Percentiles rank a stretch among this genome's conserved stretches.
Conservation (phyloP, 2,329 filamentous ascomycete genomes). For the Stagonosporopsis chrysanthemi region DNA sequence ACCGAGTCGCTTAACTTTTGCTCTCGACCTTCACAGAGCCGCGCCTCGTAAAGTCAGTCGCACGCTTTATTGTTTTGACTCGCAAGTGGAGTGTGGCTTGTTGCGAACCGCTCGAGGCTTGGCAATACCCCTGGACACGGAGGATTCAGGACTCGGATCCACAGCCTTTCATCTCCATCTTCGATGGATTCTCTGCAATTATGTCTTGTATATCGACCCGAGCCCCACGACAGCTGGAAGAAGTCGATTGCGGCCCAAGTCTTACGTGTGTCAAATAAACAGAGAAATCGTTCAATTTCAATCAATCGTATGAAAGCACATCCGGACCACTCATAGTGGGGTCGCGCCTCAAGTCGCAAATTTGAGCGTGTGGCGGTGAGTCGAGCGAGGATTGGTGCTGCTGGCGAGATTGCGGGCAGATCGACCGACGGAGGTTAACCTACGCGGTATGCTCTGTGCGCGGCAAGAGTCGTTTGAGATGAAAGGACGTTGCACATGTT, state of each 20-base stretch:
- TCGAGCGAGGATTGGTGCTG: slow-evolving; percentile 26
- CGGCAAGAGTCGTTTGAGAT: slow-evolving; percentile 30
- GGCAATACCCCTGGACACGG: slow-evolving; percentile 13
- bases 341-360: slow-evolving; percentile 21
- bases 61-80: slow-evolving; percentile 19
- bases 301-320: slow-evolving; percentile 23
- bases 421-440: slow-evolving; percentile 26
- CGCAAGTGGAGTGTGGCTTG: slow-evolving; percentile 19
- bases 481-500: slow-evolving; percentile 24
- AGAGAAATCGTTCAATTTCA: not conserved
- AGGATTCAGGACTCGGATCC: slow-evolving; percentile 19
- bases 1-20: slow-evolving; percentile 5
- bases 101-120: slow-evolving; percentile 15
- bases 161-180: slow-evolving; percentile 18
- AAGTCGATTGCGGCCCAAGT: slow-evolving; percentile 21
- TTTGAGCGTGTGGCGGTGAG: slow-evolving; percentile 33
- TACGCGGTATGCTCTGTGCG: slow-evolving; percentile 32
- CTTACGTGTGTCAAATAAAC: slow-evolving; percentile 12
- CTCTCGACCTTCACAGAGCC: slow-evolving; percentile 17
- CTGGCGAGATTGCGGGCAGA: slow-evolving; percentile 32
- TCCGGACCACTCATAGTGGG: slow-evolving; percentile 12
- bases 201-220: slow-evolving; percentile 3
- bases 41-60: slow-evolving; percentile 18
- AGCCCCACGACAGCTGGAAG: slow-evolving; percentile 11
- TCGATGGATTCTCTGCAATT: slow-evolving; percentile 1